Percentiles rank a stretch among this genome's conserved stretches.
phyloP scores from a whole-genome alignment of 176 grass and related monocot species.

The Otatea glauca region DNA sequence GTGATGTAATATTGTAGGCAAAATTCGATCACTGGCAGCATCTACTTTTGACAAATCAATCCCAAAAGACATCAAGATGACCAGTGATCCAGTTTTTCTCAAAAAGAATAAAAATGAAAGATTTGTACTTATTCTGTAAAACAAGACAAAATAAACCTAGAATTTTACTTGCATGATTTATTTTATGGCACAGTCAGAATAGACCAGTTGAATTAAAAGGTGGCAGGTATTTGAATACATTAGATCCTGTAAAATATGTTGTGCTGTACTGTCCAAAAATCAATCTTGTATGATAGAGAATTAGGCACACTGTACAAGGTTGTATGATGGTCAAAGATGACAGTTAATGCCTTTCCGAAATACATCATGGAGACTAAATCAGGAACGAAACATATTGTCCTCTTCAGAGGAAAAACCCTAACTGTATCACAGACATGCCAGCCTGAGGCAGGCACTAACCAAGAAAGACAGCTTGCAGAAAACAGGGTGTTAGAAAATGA shows the following conservation, averaged over 20 bases:
- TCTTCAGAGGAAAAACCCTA: background rate
- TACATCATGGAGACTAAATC: background rate
- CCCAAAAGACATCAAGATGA: background rate
- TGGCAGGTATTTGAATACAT: background rate
- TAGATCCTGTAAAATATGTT: background rate
- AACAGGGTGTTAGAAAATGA: background rate
- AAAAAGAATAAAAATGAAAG: background rate
- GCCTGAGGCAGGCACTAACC: background rate
- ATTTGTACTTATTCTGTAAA: background rate
- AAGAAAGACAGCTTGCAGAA: background rate
- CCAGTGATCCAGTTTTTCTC: background rate
- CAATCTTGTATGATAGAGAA: background rate
- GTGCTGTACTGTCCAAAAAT: background rate
- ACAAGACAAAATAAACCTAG: background rate
- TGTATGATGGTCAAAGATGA: background rate
- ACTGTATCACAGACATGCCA: background rate
- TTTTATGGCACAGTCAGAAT: background rate
- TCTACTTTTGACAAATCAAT: background rate
- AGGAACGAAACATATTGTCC: background rate
- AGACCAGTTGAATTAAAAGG: background rate
- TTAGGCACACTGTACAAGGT: background rate
- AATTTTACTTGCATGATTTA: background rate
- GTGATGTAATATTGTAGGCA: background rate
- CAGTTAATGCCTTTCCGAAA: background rate
- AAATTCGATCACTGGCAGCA: background rate